phyloP scores from a whole-genome alignment of 441 rosid genomes.

The Manihot esculenta region DNA sequence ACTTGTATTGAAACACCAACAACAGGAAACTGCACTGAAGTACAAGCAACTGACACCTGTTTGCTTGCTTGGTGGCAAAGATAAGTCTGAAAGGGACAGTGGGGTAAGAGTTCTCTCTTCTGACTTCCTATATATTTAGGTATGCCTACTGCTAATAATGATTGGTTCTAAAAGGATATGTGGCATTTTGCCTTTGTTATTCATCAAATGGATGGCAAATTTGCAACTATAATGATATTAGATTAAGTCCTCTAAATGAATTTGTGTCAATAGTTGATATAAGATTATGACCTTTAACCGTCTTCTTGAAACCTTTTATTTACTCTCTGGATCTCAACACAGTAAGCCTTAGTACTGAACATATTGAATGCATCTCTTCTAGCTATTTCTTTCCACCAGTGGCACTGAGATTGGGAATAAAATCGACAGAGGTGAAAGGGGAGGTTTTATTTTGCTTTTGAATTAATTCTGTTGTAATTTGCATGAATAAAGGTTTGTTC shows the following conservation, averaged over 20 bases:
- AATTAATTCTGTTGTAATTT: neutral
- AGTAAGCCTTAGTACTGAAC: neutral
- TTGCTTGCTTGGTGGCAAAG: constrained; percentile 60
- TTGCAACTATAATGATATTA: too few species aligned
- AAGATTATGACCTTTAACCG: neutral
- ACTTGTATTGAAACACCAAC: constrained; percentile 29
- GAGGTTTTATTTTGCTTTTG: neutral
- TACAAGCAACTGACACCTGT: constrained; percentile 29
- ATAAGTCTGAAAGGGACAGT: constrained; percentile 36
- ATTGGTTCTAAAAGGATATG: neutral
- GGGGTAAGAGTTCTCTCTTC: constrained; percentile 31
- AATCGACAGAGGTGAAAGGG: neutral
- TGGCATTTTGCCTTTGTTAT: neutral
- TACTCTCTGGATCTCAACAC: neutral
- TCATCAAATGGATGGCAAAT: neutral
- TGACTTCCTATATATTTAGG: neutral
- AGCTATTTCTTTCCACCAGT: neutral
- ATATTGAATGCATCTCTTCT: neutral
- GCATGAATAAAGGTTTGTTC: neutral
- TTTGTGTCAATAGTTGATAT: neutral
- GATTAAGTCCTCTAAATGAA: too few species aligned
- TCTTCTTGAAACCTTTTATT: neutral
- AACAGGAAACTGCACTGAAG: constrained; percentile 16
- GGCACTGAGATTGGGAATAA: neutral
- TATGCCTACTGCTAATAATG: neutral